Base-by-base conservation (phyloP, 352 stramenopile genomes). In the Blastocystis sp. region DNA sequence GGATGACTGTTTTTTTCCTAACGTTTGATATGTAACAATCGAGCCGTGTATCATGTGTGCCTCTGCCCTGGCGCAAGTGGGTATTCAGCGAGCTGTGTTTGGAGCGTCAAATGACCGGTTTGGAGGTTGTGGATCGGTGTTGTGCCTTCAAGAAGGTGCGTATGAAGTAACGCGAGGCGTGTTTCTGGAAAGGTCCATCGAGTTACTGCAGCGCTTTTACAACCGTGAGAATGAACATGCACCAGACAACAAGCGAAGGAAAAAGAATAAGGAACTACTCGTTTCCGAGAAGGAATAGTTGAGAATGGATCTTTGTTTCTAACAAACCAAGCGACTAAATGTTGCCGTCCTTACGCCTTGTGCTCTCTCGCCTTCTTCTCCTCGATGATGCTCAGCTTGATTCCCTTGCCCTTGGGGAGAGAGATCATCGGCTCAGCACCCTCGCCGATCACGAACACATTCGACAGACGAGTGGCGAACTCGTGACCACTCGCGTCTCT, bases 41-140 rank as follows among this genome's bases (percentile, higher is more conserved):
- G 93, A 97, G 88, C 93, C 93, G 4, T 97, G 93, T 87, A 96
- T 97, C 84, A 97, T 97, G 93, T 97, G 93, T 59, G 93, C 93
- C 1, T 89, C 89, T 36, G 93, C 93, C n/a, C 88, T 97, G 21
- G 89, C 90, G 16, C 89, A 92, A 61, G 87, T 95, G 14, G 89
- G 85, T 53, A 92, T 97, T 56, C 81, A 89, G 51, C 86, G 81
- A 6, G 92, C 94, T 59, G 91, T 92, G 46, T 97, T 95, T 89
- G 93, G 93, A 21, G 95, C 92, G 87, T 90, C 92, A 79, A 97
- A 97, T 78, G 92, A 96, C 75, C 92, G 91, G 69, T 97, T 97
- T 87, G 93, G 93, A 65, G 93, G 93, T 40, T 95, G 92, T 88
- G 91, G 93, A 59, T 96, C 93, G 9, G 92, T 97, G 7, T 57